Evolutionary conservation across 768 basidiomycete species (phyloP).

Genomic region (Boletus bicolor): DNA sequence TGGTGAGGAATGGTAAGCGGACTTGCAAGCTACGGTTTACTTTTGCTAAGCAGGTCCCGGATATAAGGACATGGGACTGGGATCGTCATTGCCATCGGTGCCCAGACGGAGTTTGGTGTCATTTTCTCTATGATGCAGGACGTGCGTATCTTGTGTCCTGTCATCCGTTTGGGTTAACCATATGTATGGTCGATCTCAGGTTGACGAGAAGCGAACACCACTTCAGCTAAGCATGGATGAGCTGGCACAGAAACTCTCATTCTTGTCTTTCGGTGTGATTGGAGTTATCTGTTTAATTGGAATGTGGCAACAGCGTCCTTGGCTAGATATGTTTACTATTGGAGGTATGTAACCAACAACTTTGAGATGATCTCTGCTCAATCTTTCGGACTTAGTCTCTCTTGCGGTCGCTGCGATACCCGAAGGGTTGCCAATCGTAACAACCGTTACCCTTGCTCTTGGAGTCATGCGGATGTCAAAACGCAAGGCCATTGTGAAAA

Average conservation of each 20-base stretch:
- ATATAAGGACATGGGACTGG: slow-evolving; percentile 72
- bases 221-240: slow-evolving; percentile 96
- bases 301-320: slow-evolving; percentile 76
- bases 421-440: slow-evolving; percentile 94
- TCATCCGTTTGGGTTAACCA: neutral
- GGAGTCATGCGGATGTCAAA: slow-evolving; percentile 94
- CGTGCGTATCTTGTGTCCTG: slow-evolving; percentile 39
- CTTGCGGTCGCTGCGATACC: slow-evolving; percentile 98
- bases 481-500: slow-evolving; percentile 95
- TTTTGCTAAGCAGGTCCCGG: slow-evolving; percentile 1
- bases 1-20: slow-evolving; percentile 78
- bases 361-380: slow-evolving; percentile 1
- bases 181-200: slow-evolving; percentile 26
- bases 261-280: slow-evolving; percentile 91
- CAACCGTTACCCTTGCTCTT: slow-evolving; percentile 93
- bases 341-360: slow-evolving; percentile 60
- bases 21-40: neutral
- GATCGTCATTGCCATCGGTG: slow-evolving; percentile 81
- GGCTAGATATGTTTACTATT: slow-evolving; percentile 99
- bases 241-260: slow-evolving; percentile 85
- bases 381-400: slow-evolving; percentile 58
- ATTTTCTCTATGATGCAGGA: slow-evolving; percentile 99
- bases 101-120: slow-evolving; percentile 90
- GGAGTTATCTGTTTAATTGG: slow-evolving; percentile 92
- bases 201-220: slow-evolving; percentile 89